phyloP scores from a whole-genome alignment of 2,329 filamentous ascomycete genomes.

The Xylariaceae sp. region DNA sequence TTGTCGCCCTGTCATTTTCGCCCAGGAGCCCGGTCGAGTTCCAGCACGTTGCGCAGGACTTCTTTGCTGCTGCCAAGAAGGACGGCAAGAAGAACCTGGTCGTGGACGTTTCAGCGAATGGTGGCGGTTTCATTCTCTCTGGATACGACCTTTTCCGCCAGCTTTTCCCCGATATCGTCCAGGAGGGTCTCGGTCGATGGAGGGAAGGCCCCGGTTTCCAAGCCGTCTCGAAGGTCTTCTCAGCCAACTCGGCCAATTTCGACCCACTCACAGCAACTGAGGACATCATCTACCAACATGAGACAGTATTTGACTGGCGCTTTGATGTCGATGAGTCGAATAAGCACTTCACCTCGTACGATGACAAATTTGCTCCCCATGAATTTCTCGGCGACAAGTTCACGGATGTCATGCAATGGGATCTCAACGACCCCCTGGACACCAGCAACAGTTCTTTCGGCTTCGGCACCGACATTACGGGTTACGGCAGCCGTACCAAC shows the following conservation, averaged over 20 bases:
- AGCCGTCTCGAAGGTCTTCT: slow-evolving; percentile 29
- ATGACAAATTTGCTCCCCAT: slow-evolving; percentile 40
- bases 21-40: slow-evolving; percentile 30
- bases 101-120: slow-evolving; percentile 51
- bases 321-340: slow-evolving; percentile 45
- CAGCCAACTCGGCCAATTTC: slow-evolving; percentile 27
- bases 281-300: slow-evolving; percentile 39
- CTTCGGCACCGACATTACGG: slow-evolving; percentile 43
- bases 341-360: slow-evolving; percentile 46
- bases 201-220: slow-evolving; percentile 38
- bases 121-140: slow-evolving; percentile 48
- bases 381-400: slow-evolving; percentile 47
- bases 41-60: slow-evolving; percentile 31
- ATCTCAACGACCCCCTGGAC: slow-evolving; percentile 41
- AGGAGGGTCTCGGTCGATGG: slow-evolving; percentile 37
- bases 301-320: slow-evolving; percentile 47
- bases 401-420: slow-evolving; percentile 48
- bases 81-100: slow-evolving; percentile 52
- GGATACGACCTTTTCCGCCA: slow-evolving; percentile 53
- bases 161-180: slow-evolving; percentile 46
- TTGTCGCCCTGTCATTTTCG: slow-evolving; percentile 30
- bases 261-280: slow-evolving; percentile 25
- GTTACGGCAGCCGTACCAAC: slow-evolving; percentile 44
- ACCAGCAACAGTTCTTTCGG: slow-evolving; percentile 40
- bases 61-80: slow-evolving; percentile 34